phyloP scores from a whole-genome alignment of 106 monocot genomes.

The Ottelia alismoides region DNA sequence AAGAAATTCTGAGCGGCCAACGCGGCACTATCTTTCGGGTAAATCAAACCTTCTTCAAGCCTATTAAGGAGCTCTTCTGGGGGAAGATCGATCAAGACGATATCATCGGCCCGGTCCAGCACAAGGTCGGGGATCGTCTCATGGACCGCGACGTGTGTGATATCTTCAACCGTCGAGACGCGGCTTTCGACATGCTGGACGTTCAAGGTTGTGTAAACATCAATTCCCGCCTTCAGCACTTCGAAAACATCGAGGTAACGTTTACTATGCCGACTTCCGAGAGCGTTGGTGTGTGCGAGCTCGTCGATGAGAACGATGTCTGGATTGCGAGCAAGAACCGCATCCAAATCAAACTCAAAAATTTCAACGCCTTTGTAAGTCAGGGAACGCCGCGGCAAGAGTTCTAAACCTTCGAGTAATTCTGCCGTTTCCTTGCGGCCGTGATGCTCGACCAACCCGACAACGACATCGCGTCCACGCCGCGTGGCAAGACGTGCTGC shows the following conservation, averaged over 20 bases:
- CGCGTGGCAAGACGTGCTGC: too few species aligned
- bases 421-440: background rate
- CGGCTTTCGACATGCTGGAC: background rate
- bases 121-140: background rate
- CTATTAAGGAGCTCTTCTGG: background rate
- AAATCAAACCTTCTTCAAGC: background rate
- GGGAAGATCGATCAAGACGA: background rate
- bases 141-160: background rate
- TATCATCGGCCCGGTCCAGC: background rate
- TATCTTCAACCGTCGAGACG: background rate
- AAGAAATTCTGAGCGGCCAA: background rate
- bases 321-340: background rate
- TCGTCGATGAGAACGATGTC: background rate
- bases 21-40: background rate
- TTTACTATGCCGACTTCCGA: background rate
- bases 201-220: background rate
- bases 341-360: background rate
- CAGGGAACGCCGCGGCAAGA: background rate
- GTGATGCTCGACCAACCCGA: background rate
- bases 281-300: background rate
- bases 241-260: background rate
- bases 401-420: background rate
- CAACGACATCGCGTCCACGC: background rate
- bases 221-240: background rate
- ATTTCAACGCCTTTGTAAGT: background rate